Evolutionary conservation across 208 protist species (phyloP), one percentile per base, ranked within the genome.

Genomic region (Cochliopodium minus): DNA sequence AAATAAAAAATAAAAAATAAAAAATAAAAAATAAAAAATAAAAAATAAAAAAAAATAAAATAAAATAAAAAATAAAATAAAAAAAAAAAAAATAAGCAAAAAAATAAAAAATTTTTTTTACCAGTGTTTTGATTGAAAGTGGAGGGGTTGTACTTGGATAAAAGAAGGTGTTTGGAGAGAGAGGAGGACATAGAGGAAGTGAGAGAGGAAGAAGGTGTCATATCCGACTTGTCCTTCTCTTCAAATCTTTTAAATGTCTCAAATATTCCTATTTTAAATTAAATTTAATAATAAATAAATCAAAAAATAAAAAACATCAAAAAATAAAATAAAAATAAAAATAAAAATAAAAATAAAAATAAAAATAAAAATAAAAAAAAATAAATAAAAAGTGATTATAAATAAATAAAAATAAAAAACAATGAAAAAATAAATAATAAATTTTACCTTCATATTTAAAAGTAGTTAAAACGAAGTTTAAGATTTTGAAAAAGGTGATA

Each of bases 241-340:
- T 43, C 17, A 43, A 43, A 43, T n/a, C 17, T n/a, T n/a, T n/a
- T n/a, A 43, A 43, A 43, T n/a, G n/a, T n/a, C 17, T n/a, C 17
- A 43, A 43, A 43, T n/a, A 43, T n/a, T n/a, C 17, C n/a, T 43
- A 17, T 43, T n/a, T n/a, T n/a, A 43, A 43, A 43, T n/a, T n/a
- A 43, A 43, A 43, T n/a, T n/a, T n/a, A 43, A 43, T n/a, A 43
- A 43, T n/a, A 43, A 43, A 43, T n/a, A 43, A 43, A 43, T n/a
- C 17, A 43, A 43, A 43, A 43, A 43, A 43, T n/a, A 43, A 43
- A 43, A 43, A 43, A 43, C 17, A 43, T n/a, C 17, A 43, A 43
- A 43, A 43, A 43, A 43, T n/a, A 43, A 43, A 43, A 43, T n/a
- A 43, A 43, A 20, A 22, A 22, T n/a, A 22, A 20, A 43, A 43